Evolutionary conservation across 2,329 filamentous ascomycete species (phyloP).

Genomic region (Thyridium curvatum): DNA sequence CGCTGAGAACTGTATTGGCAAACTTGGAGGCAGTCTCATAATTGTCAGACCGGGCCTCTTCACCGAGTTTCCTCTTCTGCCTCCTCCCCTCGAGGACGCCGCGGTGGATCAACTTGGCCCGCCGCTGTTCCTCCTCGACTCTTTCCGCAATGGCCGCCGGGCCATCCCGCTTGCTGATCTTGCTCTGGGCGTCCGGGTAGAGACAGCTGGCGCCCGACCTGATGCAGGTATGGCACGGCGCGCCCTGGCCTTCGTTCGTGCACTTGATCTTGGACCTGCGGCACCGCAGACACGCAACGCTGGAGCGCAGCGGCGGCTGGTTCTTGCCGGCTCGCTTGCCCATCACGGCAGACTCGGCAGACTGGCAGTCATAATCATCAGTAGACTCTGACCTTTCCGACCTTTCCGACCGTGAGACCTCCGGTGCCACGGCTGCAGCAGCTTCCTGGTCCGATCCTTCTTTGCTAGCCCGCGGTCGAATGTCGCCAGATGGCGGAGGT

Average conservation of each 20-base stretch:
- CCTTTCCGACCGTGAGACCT: not conserved
- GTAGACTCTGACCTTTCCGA: not conserved
- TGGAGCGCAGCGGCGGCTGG: slow-evolving; percentile 61
- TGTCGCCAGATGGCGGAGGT: no score
- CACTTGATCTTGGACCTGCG: slow-evolving; percentile 83
- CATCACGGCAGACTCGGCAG: slow-evolving; percentile 16
- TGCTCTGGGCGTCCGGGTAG: slow-evolving; percentile 49
- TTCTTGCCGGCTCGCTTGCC: slow-evolving; percentile 33
- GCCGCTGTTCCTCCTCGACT: slow-evolving; percentile 29
- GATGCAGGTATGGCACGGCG: slow-evolving; percentile 69
- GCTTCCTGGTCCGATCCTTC: slow-evolving; percentile 16
- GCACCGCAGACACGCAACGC: slow-evolving; percentile 72
- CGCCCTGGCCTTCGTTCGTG: slow-evolving; percentile 67
- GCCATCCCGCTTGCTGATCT: no score
- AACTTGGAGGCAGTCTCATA: slow-evolving; percentile 11
- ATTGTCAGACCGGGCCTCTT: slow-evolving; percentile 30
- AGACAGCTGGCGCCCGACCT: slow-evolving; percentile 66
- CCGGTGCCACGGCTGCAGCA: slow-evolving; percentile 8
- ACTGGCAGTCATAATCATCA: not conserved
- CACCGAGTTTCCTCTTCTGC: slow-evolving; percentile 32
- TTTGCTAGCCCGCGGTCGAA: no score
- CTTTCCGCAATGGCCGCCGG: slow-evolving; percentile 29
- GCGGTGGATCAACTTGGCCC: slow-evolving; percentile 30
- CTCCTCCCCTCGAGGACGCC: slow-evolving; percentile 43
- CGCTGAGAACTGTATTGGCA: slow-evolving; percentile 55